Conservation (phyloP, 2,329 filamentous ascomycete genomes). For the Paraphoma chrysanthemicola region DNA sequence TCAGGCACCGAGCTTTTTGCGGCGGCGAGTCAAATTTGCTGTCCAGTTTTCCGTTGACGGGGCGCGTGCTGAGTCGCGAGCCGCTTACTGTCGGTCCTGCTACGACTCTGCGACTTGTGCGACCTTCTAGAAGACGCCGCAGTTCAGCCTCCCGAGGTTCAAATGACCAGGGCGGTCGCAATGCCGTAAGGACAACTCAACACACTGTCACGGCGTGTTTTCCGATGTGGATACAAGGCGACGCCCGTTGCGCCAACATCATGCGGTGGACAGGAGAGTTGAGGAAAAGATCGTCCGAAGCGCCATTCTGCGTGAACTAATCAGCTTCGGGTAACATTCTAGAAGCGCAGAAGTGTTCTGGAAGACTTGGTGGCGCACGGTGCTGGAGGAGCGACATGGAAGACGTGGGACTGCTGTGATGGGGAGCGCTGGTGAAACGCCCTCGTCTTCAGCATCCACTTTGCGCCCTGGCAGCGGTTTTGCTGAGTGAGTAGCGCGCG, state of each 20-base stretch:
- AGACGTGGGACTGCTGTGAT: neutral
- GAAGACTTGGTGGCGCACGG: slow-evolving; percentile 28
- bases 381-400: slow-evolving; percentile 22
- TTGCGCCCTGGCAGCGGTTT: slow-evolving; percentile 5
- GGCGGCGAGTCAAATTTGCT: slow-evolving; percentile 22
- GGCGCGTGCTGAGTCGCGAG: slow-evolving; percentile 28
- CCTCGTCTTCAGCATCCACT: slow-evolving; percentile 15
- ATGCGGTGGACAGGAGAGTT: slow-evolving; percentile 27
- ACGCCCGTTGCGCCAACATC: slow-evolving; percentile 22
- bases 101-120: slow-evolving; percentile 5
- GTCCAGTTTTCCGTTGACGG: slow-evolving; percentile 19
- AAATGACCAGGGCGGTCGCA: slow-evolving; percentile 3
- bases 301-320: slow-evolving; percentile 24
- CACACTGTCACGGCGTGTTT: slow-evolving; percentile 11
- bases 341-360: slow-evolving; percentile 35
- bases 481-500: slow-evolving; percentile 6
- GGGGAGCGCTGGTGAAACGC: slow-evolving; percentile 27
- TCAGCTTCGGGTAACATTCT: slow-evolving; percentile 39
- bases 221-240: slow-evolving; percentile 16
- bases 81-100: slow-evolving; percentile 30
- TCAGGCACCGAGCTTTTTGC: slow-evolving; percentile 23
- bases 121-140: slow-evolving; percentile 27
- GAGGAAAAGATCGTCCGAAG: slow-evolving; percentile 33
- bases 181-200: slow-evolving; percentile 20
- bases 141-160: slow-evolving; percentile 20